Conservation (phyloP, 164 flowering plant species). For the Macadamia integrifolia region DNA sequence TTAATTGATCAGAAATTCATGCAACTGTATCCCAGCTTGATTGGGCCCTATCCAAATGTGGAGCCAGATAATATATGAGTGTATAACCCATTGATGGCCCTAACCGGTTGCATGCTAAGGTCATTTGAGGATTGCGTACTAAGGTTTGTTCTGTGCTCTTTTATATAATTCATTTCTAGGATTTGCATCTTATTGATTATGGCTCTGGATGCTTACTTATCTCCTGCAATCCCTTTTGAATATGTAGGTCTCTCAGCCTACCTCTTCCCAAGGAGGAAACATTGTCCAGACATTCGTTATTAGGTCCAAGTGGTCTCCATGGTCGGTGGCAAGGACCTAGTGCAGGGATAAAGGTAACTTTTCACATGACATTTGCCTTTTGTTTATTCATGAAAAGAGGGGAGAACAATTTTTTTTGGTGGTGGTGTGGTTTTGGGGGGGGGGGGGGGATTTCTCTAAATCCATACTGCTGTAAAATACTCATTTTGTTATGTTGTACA, state of each 20-base stretch:
- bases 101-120: no score
- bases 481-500: conserved; percentile 24
- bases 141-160: background rate
- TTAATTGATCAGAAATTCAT: no score
- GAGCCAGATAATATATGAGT: no score
- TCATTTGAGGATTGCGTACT: background rate
- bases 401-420: no score
- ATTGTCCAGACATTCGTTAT: conserved; percentile 83
- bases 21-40: no score
- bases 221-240: background rate
- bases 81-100: no score
- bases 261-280: conserved; percentile 87
- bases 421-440: no score
- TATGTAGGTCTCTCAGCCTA: conserved; percentile 50
- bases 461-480: background rate
- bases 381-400: background rate
- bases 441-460: background rate
- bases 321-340: conserved; percentile 80
- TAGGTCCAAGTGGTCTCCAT: conserved; percentile 84
- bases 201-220: background rate
- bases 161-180: background rate
- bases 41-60: no score
- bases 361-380: conserved; percentile 1
- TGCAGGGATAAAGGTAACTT: conserved; percentile 57
- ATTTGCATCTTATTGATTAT: background rate